Conservation (phyloP, 1,284 basidiomycete genomes). For the Schizophyllum commune region DNA sequence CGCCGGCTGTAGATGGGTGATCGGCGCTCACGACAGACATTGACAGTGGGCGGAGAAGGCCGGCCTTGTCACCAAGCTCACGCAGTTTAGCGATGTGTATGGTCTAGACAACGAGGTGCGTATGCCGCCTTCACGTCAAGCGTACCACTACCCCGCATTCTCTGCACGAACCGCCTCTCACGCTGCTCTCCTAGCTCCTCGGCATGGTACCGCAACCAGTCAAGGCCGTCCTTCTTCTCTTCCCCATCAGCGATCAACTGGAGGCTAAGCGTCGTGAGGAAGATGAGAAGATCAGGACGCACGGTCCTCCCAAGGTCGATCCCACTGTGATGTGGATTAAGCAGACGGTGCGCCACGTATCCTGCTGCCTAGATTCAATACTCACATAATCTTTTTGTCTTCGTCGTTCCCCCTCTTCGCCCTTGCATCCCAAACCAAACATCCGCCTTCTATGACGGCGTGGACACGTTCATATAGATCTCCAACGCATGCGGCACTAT, state of each 20-base stretch:
- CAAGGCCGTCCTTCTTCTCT: constrained; percentile 77
- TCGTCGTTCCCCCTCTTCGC: neutral
- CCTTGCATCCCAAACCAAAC: neutral
- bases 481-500: constrained; percentile 88
- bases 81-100: constrained; percentile 74
- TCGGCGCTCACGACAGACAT: constrained; percentile 20
- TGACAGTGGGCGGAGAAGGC: constrained; percentile 64
- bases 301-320: constrained; percentile 48
- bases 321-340: constrained; percentile 67
- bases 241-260: constrained; percentile 56
- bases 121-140: neutral
- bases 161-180: neutral
- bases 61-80: constrained; percentile 53
- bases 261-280: constrained; percentile 48
- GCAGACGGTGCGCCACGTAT: constrained; percentile 48
- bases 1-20: constrained; percentile 4
- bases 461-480: constrained; percentile 41
- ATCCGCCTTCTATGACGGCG: too few species aligned
- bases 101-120: constrained; percentile 70
- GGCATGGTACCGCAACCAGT: constrained; percentile 62
- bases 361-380: neutral
- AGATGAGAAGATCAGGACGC: constrained; percentile 40
- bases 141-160: neutral
- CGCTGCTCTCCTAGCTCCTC: constrained; percentile 46
- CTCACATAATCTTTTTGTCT: neutral